phyloP scores from a whole-genome alignment of 1,284 basidiomycete species.

The Moesziomyces globuligerus region DNA sequence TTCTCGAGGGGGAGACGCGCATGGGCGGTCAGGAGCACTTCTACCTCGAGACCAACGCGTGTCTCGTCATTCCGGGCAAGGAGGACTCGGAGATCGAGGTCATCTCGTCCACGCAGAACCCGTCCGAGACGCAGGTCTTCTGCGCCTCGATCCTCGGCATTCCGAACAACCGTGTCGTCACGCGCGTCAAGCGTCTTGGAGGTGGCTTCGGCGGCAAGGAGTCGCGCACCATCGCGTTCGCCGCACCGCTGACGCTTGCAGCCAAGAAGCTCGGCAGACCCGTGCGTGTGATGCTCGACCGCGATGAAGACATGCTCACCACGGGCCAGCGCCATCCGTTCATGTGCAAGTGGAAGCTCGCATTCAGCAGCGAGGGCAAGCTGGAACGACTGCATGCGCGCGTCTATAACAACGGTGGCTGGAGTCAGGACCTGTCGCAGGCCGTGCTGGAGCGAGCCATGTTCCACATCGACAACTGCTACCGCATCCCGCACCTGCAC shows the following conservation, averaged over 20 bases:
- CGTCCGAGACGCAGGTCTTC: slow-evolving; percentile 67
- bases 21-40: slow-evolving; percentile 66
- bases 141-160: slow-evolving; percentile 66
- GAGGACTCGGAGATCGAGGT: slow-evolving; percentile 68
- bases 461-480: slow-evolving; percentile 66
- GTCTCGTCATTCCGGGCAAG: slow-evolving; percentile 65
- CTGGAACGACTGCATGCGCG: slow-evolving; percentile 63
- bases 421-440: slow-evolving; percentile 66
- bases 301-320: slow-evolving; percentile 67
- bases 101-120: slow-evolving; percentile 66
- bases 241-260: slow-evolving; percentile 59
- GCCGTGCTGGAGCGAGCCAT: slow-evolving; percentile 68
- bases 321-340: slow-evolving; percentile 68
- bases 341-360: slow-evolving; percentile 65
- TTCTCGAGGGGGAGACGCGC: slow-evolving; percentile 62
- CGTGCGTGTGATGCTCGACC: slow-evolving; percentile 67
- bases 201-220: slow-evolving; percentile 68
- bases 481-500: slow-evolving; percentile 61
- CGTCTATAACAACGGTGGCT: slow-evolving; percentile 68
- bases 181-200: slow-evolving; percentile 65
- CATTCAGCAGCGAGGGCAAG: slow-evolving; percentile 64
- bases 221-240: slow-evolving; percentile 49
- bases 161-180: slow-evolving; percentile 65
- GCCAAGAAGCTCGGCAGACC: slow-evolving; percentile 65
- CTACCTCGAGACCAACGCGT: slow-evolving; percentile 67